Percentiles rank a stretch among this genome's conserved stretches.
These are phyloP conservation scores for Candida tetrigidarum DNA, from an alignment of 1,139 yeast species.

Conservation along the genomic window DNA sequence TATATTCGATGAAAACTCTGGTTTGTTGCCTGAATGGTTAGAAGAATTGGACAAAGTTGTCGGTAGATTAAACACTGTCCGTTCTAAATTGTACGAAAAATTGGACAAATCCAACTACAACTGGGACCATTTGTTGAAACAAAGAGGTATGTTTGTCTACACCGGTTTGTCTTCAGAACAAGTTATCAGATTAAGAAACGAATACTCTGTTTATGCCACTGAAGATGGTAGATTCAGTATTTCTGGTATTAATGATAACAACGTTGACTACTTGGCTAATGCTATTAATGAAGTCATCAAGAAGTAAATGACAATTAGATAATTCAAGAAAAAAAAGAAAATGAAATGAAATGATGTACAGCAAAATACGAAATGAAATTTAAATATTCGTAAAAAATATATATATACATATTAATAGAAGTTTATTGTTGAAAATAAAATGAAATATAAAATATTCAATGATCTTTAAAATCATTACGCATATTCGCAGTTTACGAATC, in stretches of 20 bases:
- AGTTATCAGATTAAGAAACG: constrained; percentile 67
- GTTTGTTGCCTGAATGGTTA: constrained; percentile 75
- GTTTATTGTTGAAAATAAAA: not conserved
- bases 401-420: not conserved
- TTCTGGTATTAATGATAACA: constrained; percentile 82
- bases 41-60: constrained; percentile 78
- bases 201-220: constrained; percentile 82
- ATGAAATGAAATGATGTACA: not conserved
- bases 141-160: constrained; percentile 96
- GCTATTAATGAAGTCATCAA: constrained; percentile 66
- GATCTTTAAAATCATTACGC: too few relatives aligned
- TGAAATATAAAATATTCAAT: constrained; percentile 5
- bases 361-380: not conserved
- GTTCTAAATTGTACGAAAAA: constrained; percentile 64
- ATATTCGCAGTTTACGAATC: too few relatives aligned
- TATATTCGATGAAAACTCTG: constrained; percentile 56
- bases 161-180: constrained; percentile 80
- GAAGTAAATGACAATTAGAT: constrained; percentile 7
- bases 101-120: constrained; percentile 59
- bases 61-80: constrained; percentile 74
- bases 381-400: too few relatives aligned
- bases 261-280: constrained; percentile 82
- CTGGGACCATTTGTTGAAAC: constrained; percentile 88
- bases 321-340: not conserved
- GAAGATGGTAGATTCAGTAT: constrained; percentile 91